Conservation (phyloP, 1,284 basidiomycete species). For the Flammula alnicola region DNA sequence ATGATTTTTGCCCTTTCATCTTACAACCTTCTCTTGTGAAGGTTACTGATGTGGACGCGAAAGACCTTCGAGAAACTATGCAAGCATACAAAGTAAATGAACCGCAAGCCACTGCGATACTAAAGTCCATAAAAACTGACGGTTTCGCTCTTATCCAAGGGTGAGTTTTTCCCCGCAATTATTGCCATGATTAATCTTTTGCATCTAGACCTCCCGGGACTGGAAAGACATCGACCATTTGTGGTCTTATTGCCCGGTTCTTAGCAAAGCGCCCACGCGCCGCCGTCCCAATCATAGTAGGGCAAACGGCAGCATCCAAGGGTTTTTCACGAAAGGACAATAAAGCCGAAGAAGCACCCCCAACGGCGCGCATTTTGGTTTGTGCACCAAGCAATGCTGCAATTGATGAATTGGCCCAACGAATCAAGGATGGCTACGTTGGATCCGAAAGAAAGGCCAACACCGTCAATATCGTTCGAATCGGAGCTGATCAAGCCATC, state of each 20-base stretch:
- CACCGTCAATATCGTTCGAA: slow-evolving; percentile 83
- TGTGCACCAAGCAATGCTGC: slow-evolving; percentile 99
- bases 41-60: slow-evolving; percentile 49
- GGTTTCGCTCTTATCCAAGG: slow-evolving; percentile 97
- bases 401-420: slow-evolving; percentile 94
- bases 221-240: slow-evolving; percentile 98
- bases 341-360: slow-evolving; percentile 7
- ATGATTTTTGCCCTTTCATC: slow-evolving; percentile 77
- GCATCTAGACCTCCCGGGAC: slow-evolving; percentile 90
- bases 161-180: slow-evolving; percentile 49
- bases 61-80: slow-evolving; percentile 75
- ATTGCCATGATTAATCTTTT: slow-evolving; percentile 3
- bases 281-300: slow-evolving; percentile 47
- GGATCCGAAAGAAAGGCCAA: slow-evolving; percentile 59
- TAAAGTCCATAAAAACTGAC: slow-evolving; percentile 71
- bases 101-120: slow-evolving; percentile 92
- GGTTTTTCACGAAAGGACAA: neutral
- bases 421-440: slow-evolving; percentile 81
- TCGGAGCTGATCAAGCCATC: slow-evolving; percentile 83
- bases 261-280: slow-evolving; percentile 63
- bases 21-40: slow-evolving; percentile 66
- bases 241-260: slow-evolving; percentile 89
- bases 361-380: slow-evolving; percentile 80
- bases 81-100: slow-evolving; percentile 82
- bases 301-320: neutral